These are phyloP conservation scores for Fusarium setosum DNA, from an alignment of 2,329 filamentous ascomycete species.

Conservation along the genomic window DNA sequence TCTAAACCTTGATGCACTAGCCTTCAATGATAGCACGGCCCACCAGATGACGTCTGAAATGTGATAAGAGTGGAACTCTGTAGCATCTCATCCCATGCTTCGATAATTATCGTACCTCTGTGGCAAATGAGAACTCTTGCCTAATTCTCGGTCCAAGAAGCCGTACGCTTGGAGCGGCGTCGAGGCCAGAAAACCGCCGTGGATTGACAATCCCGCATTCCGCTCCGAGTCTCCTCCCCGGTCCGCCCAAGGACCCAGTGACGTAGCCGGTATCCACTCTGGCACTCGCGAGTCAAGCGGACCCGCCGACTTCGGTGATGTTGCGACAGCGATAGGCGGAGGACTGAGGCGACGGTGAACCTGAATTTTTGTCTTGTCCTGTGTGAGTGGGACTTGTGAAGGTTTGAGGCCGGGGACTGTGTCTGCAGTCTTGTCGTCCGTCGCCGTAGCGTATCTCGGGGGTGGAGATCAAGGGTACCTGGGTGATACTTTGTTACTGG, in stretches of 20 bases:
- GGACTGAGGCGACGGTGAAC: conserved; percentile 15
- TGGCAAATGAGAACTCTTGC: not conserved
- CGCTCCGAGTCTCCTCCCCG: not conserved
- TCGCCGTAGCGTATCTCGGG: conserved; percentile 14
- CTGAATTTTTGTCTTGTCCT: conserved; percentile 12
- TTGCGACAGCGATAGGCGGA: conserved; percentile 36
- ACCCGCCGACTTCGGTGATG: conserved; percentile 26
- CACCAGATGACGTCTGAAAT: not conserved
- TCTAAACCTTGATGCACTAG: conserved; percentile 12
- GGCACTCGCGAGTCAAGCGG: conserved; percentile 24
- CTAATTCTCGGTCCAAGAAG: not conserved
- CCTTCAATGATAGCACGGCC: conserved; percentile 11
- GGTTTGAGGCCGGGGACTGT: conserved; percentile 1
- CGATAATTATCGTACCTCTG: not conserved
- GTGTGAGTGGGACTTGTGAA: conserved; percentile 34
- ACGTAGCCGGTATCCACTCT: conserved; percentile 36
- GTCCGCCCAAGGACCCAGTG: conserved; percentile 16
- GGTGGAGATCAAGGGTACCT: conserved; percentile 29
- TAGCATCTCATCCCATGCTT: not conserved
- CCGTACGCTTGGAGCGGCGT: not conserved
- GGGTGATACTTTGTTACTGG: conserved; percentile 13
- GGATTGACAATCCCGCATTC: not conserved
- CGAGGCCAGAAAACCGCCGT: not conserved
- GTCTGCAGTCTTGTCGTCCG: not conserved
- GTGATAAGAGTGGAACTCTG: not conserved